phyloP scores from a whole-genome alignment of 192 early-diverging fungal species.

The Dissophora globulifera region DNA sequence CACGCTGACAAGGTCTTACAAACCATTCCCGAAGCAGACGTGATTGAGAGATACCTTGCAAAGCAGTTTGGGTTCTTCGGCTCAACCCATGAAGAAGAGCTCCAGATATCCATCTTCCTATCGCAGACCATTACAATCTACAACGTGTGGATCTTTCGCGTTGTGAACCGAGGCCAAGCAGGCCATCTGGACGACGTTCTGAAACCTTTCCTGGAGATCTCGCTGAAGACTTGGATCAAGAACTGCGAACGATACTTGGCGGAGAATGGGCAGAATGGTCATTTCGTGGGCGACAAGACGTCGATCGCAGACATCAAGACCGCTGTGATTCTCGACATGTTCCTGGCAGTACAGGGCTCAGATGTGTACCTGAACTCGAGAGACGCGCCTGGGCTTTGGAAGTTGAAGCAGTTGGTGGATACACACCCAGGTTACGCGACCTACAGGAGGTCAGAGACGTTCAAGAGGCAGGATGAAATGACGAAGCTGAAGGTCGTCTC shows the following conservation, averaged over 20 bases:
- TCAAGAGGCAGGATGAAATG: conserved; percentile 18
- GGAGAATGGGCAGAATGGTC: conserved; percentile 6
- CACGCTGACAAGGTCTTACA: not conserved
- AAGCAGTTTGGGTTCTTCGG: conserved; percentile 30
- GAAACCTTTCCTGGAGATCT: conserved; percentile 10
- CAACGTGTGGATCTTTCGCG: conserved; percentile 35
- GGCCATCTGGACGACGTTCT: conserved; percentile 8
- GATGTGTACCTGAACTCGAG: conserved; percentile 4
- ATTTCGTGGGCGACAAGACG: conserved; percentile 58
- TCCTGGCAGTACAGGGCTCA: not conserved
- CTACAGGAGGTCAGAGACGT: conserved; percentile 14
- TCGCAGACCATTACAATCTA: conserved; percentile 27
- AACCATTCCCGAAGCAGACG: conserved; percentile 28
- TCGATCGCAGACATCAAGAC: conserved; percentile 58
- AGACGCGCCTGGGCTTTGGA: conserved; percentile 16
- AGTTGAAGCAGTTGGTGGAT: conserved; percentile 21
- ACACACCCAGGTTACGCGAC: not conserved
- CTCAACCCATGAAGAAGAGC: conserved; percentile 14
- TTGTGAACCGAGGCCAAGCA: conserved; percentile 17
- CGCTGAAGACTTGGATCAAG: conserved; percentile 12
- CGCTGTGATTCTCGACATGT: conserved; percentile 25
- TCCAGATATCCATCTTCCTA: conserved; percentile 23
- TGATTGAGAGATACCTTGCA: conserved; percentile 33
- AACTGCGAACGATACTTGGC: conserved; percentile 55
- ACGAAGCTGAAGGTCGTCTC: conserved; percentile 20